Percentiles rank a stretch among this genome's conserved stretches.
phyloP scores from a whole-genome alignment of 2,329 filamentous ascomycete species.

The Cercospora sojina region DNA sequence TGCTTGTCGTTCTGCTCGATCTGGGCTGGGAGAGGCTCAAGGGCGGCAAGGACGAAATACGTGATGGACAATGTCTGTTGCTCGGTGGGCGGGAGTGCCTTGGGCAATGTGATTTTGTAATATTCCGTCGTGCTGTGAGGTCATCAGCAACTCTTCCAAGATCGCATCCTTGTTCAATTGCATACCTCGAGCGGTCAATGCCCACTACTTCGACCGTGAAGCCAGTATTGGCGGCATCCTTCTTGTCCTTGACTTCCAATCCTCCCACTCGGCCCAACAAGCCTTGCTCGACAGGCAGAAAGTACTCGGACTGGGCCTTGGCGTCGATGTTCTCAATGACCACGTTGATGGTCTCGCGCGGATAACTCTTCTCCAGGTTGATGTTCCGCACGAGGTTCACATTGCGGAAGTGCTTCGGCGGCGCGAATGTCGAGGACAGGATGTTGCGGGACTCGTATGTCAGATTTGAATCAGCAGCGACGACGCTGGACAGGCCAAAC shows the following conservation, averaged over 20 bases:
- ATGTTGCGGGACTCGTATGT: constrained; percentile 53
- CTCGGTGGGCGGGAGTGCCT: constrained; percentile 69
- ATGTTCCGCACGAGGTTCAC: constrained; percentile 84
- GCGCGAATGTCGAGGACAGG: constrained; percentile 63
- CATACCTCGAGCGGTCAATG: constrained; percentile 55
- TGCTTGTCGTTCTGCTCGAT: constrained; percentile 86
- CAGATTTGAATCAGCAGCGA: constrained; percentile 59
- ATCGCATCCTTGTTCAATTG: background rate
- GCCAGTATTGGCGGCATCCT: constrained; percentile 64
- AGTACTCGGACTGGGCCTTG: constrained; percentile 84
- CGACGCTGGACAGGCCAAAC: constrained; percentile 52
- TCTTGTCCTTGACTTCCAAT: constrained; percentile 90
- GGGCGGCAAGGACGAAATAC: constrained; percentile 76
- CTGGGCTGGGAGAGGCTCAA: constrained; percentile 73
- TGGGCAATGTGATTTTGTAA: constrained; percentile 77
- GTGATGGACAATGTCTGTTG: constrained; percentile 86
- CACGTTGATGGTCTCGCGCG: constrained; percentile 89
- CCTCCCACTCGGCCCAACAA: constrained; percentile 76
- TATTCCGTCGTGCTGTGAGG: constrained; percentile 58
- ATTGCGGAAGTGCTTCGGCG: constrained; percentile 91
- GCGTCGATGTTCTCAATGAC: constrained; percentile 83
- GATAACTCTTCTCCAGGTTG: constrained; percentile 90
- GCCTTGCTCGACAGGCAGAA: constrained; percentile 76
- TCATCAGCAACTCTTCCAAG: constrained; percentile 9
- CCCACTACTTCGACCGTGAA: constrained; percentile 69